phyloP scores from a whole-genome alignment of 75 land plant genomes.

The Pinus tabuliformis region DNA sequence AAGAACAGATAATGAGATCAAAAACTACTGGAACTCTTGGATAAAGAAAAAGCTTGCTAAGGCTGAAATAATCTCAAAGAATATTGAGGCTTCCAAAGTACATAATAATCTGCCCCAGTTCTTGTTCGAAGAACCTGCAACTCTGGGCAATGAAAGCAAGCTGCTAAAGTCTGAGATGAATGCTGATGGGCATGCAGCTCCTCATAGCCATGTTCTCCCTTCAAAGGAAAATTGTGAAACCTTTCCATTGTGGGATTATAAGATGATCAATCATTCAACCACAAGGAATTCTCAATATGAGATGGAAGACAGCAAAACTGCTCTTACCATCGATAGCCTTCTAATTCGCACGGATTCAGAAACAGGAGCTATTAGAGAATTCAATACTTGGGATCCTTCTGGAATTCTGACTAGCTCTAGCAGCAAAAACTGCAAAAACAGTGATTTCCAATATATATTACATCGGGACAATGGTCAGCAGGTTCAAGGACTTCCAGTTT shows the following conservation, averaged over 20 bases:
- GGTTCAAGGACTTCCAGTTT: not conserved
- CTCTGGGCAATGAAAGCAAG: not conserved
- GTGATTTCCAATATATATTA: not conserved
- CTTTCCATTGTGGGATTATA: slow-evolving; percentile 2
- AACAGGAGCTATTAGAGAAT: not conserved
- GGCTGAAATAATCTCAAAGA: slow-evolving; percentile 1
- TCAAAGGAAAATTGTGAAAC: not conserved
- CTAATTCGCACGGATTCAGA: not conserved
- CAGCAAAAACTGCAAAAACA: not conserved
- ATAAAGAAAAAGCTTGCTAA: slow-evolving; percentile 52
- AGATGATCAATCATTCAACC: not conserved
- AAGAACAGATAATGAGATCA: slow-evolving; percentile 55
- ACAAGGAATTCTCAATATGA: not conserved
- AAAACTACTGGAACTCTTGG: slow-evolving; percentile 60
- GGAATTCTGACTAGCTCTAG: not conserved
- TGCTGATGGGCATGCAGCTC: not conserved
- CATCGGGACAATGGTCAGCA: too few relatives aligned
- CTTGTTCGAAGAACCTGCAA: not conserved
- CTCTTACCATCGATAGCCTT: not conserved
- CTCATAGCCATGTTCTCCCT: not conserved
- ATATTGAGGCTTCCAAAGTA: not conserved
- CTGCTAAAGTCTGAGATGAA: too few relatives aligned
- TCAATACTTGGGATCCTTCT: slow-evolving; percentile 7
- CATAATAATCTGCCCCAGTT: not conserved
- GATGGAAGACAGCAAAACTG: not conserved